A percentile compares a stretch with the other conserved stretches of the same genome.
phyloP scores from a whole-genome alignment of 2,329 filamentous ascomycete genomes.

The Didymella exigua region DNA sequence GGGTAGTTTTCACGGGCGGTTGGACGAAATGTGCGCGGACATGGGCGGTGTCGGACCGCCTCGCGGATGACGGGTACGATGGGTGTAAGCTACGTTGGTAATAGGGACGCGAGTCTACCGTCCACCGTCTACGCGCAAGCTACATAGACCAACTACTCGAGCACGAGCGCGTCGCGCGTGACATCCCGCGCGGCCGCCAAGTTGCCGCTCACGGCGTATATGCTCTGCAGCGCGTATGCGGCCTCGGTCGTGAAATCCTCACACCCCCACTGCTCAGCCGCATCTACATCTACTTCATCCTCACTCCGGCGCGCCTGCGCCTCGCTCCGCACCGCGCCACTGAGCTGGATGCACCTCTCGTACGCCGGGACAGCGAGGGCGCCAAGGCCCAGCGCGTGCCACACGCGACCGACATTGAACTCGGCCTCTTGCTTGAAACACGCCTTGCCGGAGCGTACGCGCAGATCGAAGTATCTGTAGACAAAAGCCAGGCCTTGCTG shows the following conservation, averaged over 20 bases:
- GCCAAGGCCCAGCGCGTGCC: constrained; percentile 74
- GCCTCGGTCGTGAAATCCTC: constrained; percentile 72
- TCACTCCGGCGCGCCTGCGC: neutral
- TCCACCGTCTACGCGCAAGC: too few relatives aligned
- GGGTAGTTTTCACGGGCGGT: too few relatives aligned
- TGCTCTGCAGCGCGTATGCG: constrained; percentile 73
- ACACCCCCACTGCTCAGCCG: constrained; percentile 34
- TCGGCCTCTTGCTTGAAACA: constrained; percentile 73
- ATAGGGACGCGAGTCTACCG: too few relatives aligned
- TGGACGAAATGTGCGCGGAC: too few relatives aligned
- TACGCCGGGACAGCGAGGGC: constrained; percentile 78
- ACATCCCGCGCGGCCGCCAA: constrained; percentile 63
- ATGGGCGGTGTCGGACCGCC: too few relatives aligned
- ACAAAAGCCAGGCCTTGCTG: constrained; percentile 85
- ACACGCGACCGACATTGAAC: constrained; percentile 78
- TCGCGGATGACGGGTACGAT: too few relatives aligned
- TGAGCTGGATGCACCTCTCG: constrained; percentile 60
- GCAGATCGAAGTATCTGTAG: constrained; percentile 70
- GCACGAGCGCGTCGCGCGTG: constrained; percentile 62
- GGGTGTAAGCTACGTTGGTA: too few relatives aligned
- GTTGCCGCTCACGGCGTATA: constrained; percentile 70
- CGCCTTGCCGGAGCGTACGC: constrained; percentile 52
- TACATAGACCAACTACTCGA: too few relatives aligned
- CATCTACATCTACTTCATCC: constrained; percentile 27
- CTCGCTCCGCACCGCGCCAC: constrained; percentile 49